Evolutionary conservation across 129 eudicot genomes (phyloP), one percentile per base, ranked within the genome.

Genomic region (Flaveria linearis): DNA sequence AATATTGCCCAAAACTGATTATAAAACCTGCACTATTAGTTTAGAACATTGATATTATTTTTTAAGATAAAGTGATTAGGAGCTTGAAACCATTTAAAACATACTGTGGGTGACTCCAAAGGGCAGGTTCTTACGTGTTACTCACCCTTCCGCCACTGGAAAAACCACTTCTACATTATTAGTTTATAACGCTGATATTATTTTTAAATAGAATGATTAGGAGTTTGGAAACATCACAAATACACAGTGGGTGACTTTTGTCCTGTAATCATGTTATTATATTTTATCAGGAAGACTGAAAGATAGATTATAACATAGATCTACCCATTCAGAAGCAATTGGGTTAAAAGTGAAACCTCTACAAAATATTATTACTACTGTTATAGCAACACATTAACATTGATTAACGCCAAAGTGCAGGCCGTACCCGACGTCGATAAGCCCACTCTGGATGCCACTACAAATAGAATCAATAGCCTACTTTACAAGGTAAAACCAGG

Each of bases 391-490:
- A 52, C 68, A 55, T 28, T 39, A 12, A 64, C 69, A 52, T 73
- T 65, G 28, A 50, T 53, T 68, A 55, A 0, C 36, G 20, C 75
- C 76, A 18, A 79, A 73, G 61, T 22, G 46, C 96, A 95, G 99
- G 92, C 84, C 47, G 97, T 96, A 75, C 89, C 90, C 33, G 88
- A 81, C 56, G 91, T 96, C 7, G 96, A 93, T 60, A 88, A 87
- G 73, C 42, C 75, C 15, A 91, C 93, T 41, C 50, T 93, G 80
- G 98, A 93, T 88, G 87, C 88, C 73, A 73, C 94, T 36, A 95
- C 96, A 78, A 86, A 86, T 65, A 87, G 87, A 83, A 87, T 95
- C 46, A 95, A 89, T 68, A 84, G 94, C 82, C 83, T 95, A 81
- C 97, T 95, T 76, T 88, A 78, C 92, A 91, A 95, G 99, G 99